Conservation (phyloP, 1,139 yeast genomes). For the Candida sp. region DNA sequence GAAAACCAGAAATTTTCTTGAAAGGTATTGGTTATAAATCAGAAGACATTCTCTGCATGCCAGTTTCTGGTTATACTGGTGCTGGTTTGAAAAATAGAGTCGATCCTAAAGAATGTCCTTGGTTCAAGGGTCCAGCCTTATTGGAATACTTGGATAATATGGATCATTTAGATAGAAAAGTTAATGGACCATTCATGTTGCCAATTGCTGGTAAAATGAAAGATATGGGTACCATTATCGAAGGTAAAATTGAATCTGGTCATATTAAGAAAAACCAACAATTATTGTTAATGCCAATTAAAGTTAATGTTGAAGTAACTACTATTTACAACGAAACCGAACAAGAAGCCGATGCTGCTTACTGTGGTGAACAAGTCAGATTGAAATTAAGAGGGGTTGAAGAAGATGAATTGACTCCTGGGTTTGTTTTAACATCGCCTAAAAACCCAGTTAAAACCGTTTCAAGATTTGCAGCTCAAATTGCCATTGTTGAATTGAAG, state of each 20-base stretch:
- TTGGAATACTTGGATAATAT: constrained; percentile 84
- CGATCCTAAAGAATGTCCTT: constrained; percentile 67
- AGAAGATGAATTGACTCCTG: constrained; percentile 92
- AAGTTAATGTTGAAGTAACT: constrained; percentile 74
- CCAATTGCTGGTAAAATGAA: constrained; percentile 95
- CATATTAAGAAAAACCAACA: constrained; percentile 77
- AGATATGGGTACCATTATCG: constrained; percentile 95
- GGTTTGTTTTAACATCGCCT: constrained; percentile 85
- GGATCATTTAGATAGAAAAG: constrained; percentile 79
- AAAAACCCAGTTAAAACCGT: constrained; percentile 90
- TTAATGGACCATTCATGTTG: constrained; percentile 95
- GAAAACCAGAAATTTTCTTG: constrained; percentile 72
- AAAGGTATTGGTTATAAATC: constrained; percentile 89
- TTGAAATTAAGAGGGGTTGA: constrained; percentile 92
- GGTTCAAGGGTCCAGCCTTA: constrained; percentile 93
- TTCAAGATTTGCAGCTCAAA: constrained; percentile 89
- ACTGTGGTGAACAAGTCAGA: constrained; percentile 97
- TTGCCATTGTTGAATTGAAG: constrained; percentile 94
- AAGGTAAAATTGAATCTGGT: constrained; percentile 97
- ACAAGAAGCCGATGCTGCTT: constrained; percentile 86
- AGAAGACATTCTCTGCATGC: constrained; percentile 88
- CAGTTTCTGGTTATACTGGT: constrained; percentile 97
- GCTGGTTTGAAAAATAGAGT: constrained; percentile 93
- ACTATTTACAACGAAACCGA: constrained; percentile 93
- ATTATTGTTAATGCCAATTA: constrained; percentile 91